phyloP scores from a whole-genome alignment of 2,329 filamentous ascomycete genomes.

The Diaporthe eres region DNA sequence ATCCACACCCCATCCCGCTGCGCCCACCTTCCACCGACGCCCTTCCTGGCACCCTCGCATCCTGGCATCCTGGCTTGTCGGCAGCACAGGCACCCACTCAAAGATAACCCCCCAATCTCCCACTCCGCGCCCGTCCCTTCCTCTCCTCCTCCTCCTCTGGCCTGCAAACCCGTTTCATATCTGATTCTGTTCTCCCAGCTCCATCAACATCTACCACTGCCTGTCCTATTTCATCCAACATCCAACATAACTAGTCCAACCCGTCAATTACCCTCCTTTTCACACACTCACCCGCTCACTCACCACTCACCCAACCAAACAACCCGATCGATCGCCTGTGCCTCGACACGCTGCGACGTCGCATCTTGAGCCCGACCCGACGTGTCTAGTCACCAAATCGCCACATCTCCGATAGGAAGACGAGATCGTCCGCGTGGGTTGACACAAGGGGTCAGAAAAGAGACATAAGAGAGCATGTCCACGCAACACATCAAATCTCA shows the following conservation, averaged over 20 bases:
- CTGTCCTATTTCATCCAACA: constrained; percentile 5
- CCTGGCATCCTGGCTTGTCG: background rate
- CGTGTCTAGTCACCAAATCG: background rate
- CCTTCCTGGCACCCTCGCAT: background rate
- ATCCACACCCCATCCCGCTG: constrained; percentile 11
- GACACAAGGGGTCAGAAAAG: background rate
- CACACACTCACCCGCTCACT: background rate
- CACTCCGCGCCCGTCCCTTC: background rate
- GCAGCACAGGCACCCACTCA: constrained; percentile 34
- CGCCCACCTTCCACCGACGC: constrained; percentile 1
- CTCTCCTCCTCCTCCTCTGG: background rate
- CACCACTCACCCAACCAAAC: background rate
- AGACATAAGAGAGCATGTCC: constrained; percentile 43
- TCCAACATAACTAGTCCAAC: background rate
- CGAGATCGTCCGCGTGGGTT: constrained; percentile 7
- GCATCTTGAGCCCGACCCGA: background rate
- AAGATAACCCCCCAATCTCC: constrained; percentile 32
- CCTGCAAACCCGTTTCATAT: constrained; percentile 11
- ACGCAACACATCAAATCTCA: constrained; percentile 46
- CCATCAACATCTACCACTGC: background rate
- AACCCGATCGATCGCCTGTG: background rate
- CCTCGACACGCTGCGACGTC: background rate
- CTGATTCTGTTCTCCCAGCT: background rate
- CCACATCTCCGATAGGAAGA: background rate
- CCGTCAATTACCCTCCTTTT: background rate